Evolutionary conservation across 148 eudicot genomes (phyloP), one percentile per base, ranked within the genome.

Genomic region (Beta vulgaris): DNA sequence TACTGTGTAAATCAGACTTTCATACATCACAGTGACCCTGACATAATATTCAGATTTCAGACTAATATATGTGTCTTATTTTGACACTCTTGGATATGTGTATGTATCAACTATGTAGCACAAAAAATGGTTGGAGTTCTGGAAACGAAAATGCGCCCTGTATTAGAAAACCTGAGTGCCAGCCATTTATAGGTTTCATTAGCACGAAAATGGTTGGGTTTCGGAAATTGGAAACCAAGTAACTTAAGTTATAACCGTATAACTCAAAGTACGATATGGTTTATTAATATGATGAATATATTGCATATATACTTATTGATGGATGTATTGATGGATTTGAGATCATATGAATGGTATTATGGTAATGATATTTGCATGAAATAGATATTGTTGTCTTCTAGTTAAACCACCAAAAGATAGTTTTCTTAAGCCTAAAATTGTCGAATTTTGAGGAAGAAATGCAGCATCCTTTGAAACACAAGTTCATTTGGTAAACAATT

Each of bases 401-500:
- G 82, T 57, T 75, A 49, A 70, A 70, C 48, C 53, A 70, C 60
- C 51, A 26, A 3, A 18, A 62, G n/a, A 61, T 53, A 63, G 63
- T 62, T 37, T 55, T 73, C 75, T 66, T 51, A 71, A n/a, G n/a
- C 66, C 44, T 25, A 75, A 74, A 55, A 48, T 28, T 31, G 57
- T 18, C 40, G 31, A 26, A 13, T 69, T 64, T 63, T 58, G 21
- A 71, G 61, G 65, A 75, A 76, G 59, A 65, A 80, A 43, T 75
- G 67, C 34, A 55, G 66, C 60, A 64, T 71, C 72, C 55, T 67
- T 75, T 69, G 66, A 75, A 62, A 64, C 79, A 74, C 59, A 75
- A 70, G 72, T 73, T 31, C 68, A 71, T 76, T 62, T 79, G 54
- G 39, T 76, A 76, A 78, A 71, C 71, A 75, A 80, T 75, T 57